A percentile compares a stretch with the other conserved stretches of the same genome.
These are phyloP conservation scores for Arthrobotrys sphaeroides DNA, from an alignment of 2,329 filamentous ascomycete species.

Conservation along the genomic window DNA sequence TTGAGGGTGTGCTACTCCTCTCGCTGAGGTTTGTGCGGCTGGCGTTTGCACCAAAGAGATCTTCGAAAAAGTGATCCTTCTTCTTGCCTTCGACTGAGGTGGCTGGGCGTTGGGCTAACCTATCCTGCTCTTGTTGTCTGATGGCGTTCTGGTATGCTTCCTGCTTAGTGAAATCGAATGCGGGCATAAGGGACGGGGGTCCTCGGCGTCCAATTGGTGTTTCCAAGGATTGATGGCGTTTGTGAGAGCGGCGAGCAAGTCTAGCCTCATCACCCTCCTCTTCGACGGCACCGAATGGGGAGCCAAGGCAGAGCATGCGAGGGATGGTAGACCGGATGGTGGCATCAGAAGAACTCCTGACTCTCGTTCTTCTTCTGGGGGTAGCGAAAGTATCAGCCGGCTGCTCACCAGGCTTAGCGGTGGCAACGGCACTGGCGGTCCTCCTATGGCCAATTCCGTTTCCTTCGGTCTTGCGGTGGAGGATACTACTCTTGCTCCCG, in stretches of 20 bases:
- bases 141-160: constrained; percentile 49
- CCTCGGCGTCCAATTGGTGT: constrained; percentile 24
- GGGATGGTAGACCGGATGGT: constrained; percentile 50
- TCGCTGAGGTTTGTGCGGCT: constrained; percentile 49
- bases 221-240: constrained; percentile 51
- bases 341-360: constrained; percentile 47
- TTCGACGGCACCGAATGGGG: constrained; percentile 49
- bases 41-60: constrained; percentile 43
- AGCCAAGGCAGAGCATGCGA: constrained; percentile 51
- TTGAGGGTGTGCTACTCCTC: constrained; percentile 43
- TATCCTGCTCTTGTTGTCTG: constrained; percentile 45
- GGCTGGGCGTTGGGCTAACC: constrained; percentile 31
- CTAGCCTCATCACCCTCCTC: constrained; percentile 46
- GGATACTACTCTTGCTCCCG: constrained; percentile 46
- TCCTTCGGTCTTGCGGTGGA: constrained; percentile 48
- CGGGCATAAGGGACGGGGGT: constrained; percentile 40
- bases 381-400: constrained; percentile 35
- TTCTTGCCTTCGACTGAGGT: constrained; percentile 37
- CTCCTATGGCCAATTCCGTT: constrained; percentile 49
- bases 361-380: constrained; percentile 41
- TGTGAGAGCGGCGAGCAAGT: constrained; percentile 39
- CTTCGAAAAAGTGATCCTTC: constrained; percentile 51
- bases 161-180: constrained; percentile 51
- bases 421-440: constrained; percentile 39
- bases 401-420: constrained; percentile 29